A percentile compares a stretch with the other conserved stretches of the same genome.
Evolutionary conservation across 768 basidiomycete genomes (phyloP).

Genomic region (Tricholoma matsutake): DNA sequence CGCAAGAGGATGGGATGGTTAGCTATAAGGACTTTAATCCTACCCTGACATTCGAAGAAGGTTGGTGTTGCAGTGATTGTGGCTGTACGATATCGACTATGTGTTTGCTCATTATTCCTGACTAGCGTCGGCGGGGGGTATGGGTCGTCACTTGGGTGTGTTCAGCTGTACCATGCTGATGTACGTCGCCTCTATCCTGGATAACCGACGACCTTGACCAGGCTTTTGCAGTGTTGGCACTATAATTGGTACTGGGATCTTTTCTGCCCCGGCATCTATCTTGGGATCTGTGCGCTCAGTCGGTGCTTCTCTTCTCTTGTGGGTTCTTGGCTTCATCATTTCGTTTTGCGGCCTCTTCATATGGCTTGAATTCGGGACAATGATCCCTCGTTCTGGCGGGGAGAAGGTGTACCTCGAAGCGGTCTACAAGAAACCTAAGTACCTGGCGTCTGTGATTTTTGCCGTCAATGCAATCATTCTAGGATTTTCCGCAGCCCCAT

Average conservation of each 20-base stretch:
- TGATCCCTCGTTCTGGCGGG: slow-evolving; percentile 65
- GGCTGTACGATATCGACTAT: too few relatives aligned
- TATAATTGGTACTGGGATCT: not conserved
- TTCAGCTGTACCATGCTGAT: slow-evolving; percentile 56
- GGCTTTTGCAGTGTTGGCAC: slow-evolving; percentile 14
- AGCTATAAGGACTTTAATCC: not conserved
- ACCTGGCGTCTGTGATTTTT: slow-evolving; percentile 54
- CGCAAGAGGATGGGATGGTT: too few relatives aligned
- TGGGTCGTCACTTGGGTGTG: slow-evolving; percentile 56
- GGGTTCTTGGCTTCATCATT: slow-evolving; percentile 58
- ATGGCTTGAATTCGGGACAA: slow-evolving; percentile 62
- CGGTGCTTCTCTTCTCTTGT: slow-evolving; percentile 17
- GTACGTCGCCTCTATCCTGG: slow-evolving; percentile 14
- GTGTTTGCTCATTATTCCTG: not conserved
- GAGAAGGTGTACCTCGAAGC: slow-evolving; percentile 72
- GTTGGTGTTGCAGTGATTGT: not conserved
- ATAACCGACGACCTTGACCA: not conserved
- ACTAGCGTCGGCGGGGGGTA: slow-evolving; percentile 42
- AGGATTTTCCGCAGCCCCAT: slow-evolving; percentile 16
- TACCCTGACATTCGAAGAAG: not conserved
- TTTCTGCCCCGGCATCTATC: not conserved
- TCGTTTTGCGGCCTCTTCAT: slow-evolving; percentile 60
- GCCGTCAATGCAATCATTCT: slow-evolving; percentile 52
- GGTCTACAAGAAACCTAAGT: slow-evolving; percentile 53
- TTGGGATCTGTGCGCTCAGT: not conserved